Evolutionary conservation across 192 early-diverging fungal species (phyloP).

Genomic region (Umbelopsis sp.): DNA sequence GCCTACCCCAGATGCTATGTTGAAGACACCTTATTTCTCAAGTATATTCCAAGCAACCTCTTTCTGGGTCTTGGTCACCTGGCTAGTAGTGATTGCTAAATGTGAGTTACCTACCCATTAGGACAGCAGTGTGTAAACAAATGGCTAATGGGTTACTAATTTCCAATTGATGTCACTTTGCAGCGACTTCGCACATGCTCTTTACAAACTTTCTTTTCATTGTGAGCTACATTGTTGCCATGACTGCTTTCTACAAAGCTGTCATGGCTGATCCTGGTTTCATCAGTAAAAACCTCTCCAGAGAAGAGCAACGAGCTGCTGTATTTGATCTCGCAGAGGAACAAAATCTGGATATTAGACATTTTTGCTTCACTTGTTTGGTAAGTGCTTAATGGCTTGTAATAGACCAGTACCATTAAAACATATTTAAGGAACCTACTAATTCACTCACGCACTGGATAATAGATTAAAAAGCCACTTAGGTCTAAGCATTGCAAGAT

Average conservation of each 20-base stretch:
- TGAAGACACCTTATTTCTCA: constrained; percentile 80
- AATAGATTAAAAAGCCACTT: constrained; percentile 78
- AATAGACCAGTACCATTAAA: no score
- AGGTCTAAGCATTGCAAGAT: constrained; percentile 94
- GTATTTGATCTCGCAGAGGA: constrained; percentile 70
- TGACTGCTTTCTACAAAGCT: constrained; percentile 80
- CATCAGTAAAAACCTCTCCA: constrained; percentile 53
- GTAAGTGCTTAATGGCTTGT: constrained; percentile 33
- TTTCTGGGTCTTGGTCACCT: constrained; percentile 68
- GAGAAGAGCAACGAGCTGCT: constrained; percentile 46
- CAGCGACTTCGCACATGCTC: constrained; percentile 64
- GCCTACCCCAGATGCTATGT: constrained; percentile 53
- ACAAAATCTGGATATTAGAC: constrained; percentile 68
- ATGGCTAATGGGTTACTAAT: background rate
- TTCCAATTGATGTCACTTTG: background rate
- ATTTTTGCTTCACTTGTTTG: constrained; percentile 88
- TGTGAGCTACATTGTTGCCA: constrained; percentile 53
- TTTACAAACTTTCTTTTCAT: constrained; percentile 71
- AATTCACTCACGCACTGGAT: background rate
- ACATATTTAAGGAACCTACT: no score
- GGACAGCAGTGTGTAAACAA: background rate
- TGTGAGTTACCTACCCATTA: constrained; percentile 46
- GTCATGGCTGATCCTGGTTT: constrained; percentile 80
- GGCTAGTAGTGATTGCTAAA: constrained; percentile 66
- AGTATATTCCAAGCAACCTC: constrained; percentile 88